phyloP scores from a whole-genome alignment of 192 early-diverging fungal genomes.

The Coemansia reversa region DNA sequence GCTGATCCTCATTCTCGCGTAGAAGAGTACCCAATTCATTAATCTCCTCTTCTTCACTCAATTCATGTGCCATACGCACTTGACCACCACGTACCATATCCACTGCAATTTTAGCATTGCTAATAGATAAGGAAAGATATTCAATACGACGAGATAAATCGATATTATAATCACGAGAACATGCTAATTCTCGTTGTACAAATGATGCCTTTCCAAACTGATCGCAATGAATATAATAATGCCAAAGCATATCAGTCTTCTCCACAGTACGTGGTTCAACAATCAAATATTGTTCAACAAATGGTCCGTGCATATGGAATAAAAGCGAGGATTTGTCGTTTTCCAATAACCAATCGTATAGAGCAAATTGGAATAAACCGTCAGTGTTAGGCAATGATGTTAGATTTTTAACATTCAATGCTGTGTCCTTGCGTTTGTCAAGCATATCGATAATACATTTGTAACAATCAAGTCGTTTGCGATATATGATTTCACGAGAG shows the following conservation, averaged over 20 bases:
- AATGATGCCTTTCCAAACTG: conserved; percentile 61
- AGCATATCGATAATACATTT: conserved; percentile 37
- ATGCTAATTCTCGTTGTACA: conserved; percentile 53
- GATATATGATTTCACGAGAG: conserved; percentile 41
- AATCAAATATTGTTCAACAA: conserved; percentile 54
- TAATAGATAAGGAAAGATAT: conserved; percentile 64
- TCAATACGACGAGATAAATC: conserved; percentile 55
- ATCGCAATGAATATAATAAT: conserved; percentile 61
- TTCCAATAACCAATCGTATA: conserved; percentile 66
- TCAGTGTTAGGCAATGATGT: conserved; percentile 56
- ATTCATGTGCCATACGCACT: background rate
- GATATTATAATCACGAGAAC: conserved; percentile 31
- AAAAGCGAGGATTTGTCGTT: conserved; percentile 50
- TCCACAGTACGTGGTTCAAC: conserved; percentile 55
- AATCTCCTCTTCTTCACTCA: conserved; percentile 35
- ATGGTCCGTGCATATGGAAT: conserved; percentile 50
- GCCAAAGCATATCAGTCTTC: conserved; percentile 64
- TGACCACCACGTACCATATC: conserved; percentile 22
- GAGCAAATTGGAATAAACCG: conserved; percentile 62
- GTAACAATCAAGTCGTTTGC: conserved; percentile 50
- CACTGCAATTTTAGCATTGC: conserved; percentile 63
- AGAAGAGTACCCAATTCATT: conserved; percentile 48
- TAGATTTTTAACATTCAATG: conserved; percentile 12
- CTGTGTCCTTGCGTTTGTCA: conserved; percentile 16
- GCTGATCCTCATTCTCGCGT: conserved; percentile 57